These are phyloP conservation scores for Zhuliangozyma blackwelliae DNA, from an alignment of 1,139 yeast species.

Conservation along the genomic window DNA sequence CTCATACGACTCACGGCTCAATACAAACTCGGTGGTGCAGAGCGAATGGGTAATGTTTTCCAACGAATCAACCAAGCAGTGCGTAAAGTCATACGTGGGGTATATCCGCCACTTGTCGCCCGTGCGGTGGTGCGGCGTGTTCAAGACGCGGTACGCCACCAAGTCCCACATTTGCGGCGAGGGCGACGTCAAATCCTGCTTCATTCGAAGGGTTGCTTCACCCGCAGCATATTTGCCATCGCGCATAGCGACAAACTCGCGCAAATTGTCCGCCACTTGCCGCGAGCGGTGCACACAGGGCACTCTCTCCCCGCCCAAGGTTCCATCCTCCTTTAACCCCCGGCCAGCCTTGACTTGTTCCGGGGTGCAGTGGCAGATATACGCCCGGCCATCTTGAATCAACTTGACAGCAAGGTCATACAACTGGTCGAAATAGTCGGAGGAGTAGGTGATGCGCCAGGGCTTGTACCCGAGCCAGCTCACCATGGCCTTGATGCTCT, in stretches of 20 bases:
- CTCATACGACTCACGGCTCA: conserved; percentile 92
- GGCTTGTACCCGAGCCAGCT: conserved; percentile 93
- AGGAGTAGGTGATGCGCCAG: conserved; percentile 90
- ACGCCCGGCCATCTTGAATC: conserved; percentile 67
- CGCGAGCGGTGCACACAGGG: conserved; percentile 75
- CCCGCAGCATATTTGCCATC: conserved; percentile 87
- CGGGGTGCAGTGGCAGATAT: conserved; percentile 90
- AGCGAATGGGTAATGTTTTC: conserved; percentile 94
- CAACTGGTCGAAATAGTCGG: conserved; percentile 88
- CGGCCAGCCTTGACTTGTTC: conserved; percentile 88
- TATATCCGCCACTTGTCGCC: conserved; percentile 97
- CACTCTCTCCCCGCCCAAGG: conserved; percentile 86
- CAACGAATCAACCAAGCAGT: conserved; percentile 95
- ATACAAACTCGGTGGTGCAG: conserved; percentile 91
- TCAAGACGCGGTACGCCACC: conserved; percentile 93
- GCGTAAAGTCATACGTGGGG: conserved; percentile 98
- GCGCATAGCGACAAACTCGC: conserved; percentile 84
- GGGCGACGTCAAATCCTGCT: conserved; percentile 86
- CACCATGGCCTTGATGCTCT: conserved; percentile 78
- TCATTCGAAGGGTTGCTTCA: conserved; percentile 94
- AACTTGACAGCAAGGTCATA: conserved; percentile 83
- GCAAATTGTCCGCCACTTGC: conserved; percentile 68
- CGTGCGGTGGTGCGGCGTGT: conserved; percentile 93
- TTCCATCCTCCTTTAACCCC: conserved; percentile 88
- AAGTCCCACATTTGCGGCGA: conserved; percentile 99